These are phyloP conservation scores for Aspergillus ochraceus DNA, from an alignment of 2,329 filamentous ascomycete genomes.

Conservation along the genomic window DNA sequence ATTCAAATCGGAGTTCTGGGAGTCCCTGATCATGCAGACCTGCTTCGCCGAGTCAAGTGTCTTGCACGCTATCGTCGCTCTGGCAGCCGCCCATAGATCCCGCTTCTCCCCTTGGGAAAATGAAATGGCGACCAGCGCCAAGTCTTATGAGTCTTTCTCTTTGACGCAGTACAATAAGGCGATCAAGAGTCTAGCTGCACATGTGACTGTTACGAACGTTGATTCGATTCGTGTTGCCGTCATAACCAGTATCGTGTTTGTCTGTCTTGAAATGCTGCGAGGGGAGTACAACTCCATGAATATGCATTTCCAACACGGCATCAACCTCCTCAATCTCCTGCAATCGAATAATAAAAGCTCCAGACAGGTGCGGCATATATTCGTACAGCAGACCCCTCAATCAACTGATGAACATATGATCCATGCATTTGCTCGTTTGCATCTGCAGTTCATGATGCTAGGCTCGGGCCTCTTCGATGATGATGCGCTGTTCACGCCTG, in stretches of 20 bases:
- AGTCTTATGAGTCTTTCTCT: neutral
- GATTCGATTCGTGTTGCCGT: neutral
- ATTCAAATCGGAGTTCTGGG: conserved; percentile 42
- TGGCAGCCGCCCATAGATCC: neutral
- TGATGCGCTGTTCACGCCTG: neutral
- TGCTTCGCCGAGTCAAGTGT: conserved; percentile 41
- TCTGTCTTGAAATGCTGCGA: neutral
- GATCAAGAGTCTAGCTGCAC: neutral
- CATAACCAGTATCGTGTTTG: neutral
- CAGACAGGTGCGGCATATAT: neutral
- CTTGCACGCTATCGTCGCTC: conserved; percentile 37
- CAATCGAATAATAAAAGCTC: neutral
- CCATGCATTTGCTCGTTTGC: neutral
- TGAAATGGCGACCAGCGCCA: neutral
- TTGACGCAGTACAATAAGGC: neutral
- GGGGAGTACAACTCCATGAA: neutral
- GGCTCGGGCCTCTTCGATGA: neutral
- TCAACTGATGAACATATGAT: neutral
- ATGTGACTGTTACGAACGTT: neutral
- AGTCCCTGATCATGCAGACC: conserved; percentile 40
- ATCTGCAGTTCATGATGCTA: neutral
- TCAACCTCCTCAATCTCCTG: neutral
- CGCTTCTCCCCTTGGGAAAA: neutral
- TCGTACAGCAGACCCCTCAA: neutral
- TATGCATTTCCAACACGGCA: neutral